Base-by-base conservation (phyloP, 129 eudicot genomes). In the Centella asiatica region DNA sequence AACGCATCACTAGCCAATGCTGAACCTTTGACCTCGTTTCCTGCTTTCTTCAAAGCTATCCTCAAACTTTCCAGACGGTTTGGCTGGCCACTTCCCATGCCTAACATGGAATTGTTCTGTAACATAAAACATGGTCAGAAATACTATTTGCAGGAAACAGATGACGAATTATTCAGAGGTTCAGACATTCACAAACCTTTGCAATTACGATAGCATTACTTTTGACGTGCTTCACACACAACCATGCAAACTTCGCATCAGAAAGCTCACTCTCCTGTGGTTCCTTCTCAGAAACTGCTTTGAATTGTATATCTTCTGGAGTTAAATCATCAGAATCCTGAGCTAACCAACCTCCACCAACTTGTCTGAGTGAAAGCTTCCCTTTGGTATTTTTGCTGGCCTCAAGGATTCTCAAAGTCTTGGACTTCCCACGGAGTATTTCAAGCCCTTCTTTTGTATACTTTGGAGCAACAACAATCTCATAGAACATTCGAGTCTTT, bases 21-120 rank as follows among this genome's bases (percentile, higher is more conserved):
- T 15, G 99, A 88, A 62, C 99, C 99, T 67, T 82, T 83, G 74
- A 84, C 96, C 69, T 92, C 96, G 28, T 80, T 77, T 49, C 99
- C 95, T 42, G 96, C 99, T 82, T 93, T 93, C 80, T 74, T 93
- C 66, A 81, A 50, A 45, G 99, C 99, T 54, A 93, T 87, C 74
- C 96, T 87, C 79, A 93, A 72, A 77, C 99, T 93, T 76, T 93
- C 99, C 69, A 82, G 68, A 69, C 99, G 96, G 66, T 88, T 93
- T 0, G 99, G 96, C 40, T 87, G 99, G 51, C 99, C 99, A 60
- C 96, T 93, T 70, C 99, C 99, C 99, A 93, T 93, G 26, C 99
- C 95, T 53, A 93, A 74, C 95, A 88, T 85, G 71, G 95, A 78
- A 69, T 88, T 93, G 46, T 88, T 70, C 96, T 88, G 84, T 76